Evolutionary conservation across 2,329 filamentous ascomycete species (phyloP).

Genomic region (Aspergillus sp.): DNA sequence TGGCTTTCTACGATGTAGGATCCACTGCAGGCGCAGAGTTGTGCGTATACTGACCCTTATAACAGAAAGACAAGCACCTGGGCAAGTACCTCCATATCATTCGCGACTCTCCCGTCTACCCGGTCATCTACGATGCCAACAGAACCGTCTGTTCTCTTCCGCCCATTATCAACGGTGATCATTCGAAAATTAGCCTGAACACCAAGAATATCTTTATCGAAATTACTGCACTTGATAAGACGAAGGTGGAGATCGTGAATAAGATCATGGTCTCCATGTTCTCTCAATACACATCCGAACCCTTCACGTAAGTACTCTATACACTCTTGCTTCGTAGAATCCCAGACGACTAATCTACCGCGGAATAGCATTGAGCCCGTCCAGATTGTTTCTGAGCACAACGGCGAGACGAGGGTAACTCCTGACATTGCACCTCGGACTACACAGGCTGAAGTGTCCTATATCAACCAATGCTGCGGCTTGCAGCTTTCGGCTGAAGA

Average conservation of each 20-base stretch:
- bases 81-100: slow-evolving; percentile 93
- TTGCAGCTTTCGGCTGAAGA: slow-evolving; percentile 71
- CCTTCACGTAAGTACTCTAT: slow-evolving; percentile 64
- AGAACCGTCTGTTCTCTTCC: slow-evolving; percentile 86
- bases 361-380: slow-evolving; percentile 72
- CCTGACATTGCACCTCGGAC: slow-evolving; percentile 76
- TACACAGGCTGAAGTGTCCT: slow-evolving; percentile 82
- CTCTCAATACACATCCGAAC: slow-evolving; percentile 81
- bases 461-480: slow-evolving; percentile 91
- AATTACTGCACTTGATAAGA: slow-evolving; percentile 92
- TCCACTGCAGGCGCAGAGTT: background rate
- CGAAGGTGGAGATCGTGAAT: slow-evolving; percentile 93
- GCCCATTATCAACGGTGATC: slow-evolving; percentile 95
- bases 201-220: slow-evolving; percentile 97
- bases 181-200: slow-evolving; percentile 90
- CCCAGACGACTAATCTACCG: slow-evolving; percentile 6
- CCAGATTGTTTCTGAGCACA: slow-evolving; percentile 89
- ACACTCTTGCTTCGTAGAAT: background rate
- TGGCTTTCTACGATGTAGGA: slow-evolving; percentile 79
- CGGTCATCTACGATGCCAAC: slow-evolving; percentile 90
- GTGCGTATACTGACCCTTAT: slow-evolving; percentile 14
- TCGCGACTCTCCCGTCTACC: slow-evolving; percentile 88
- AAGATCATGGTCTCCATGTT: slow-evolving; percentile 98
- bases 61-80: slow-evolving; percentile 82
- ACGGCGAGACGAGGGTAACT: slow-evolving; percentile 75